Evolutionary conservation across 371 early-diverging fungal genomes (phyloP), one percentile per base, ranked within the genome.

Genomic region (Lichtheimia hyalospora): DNA sequence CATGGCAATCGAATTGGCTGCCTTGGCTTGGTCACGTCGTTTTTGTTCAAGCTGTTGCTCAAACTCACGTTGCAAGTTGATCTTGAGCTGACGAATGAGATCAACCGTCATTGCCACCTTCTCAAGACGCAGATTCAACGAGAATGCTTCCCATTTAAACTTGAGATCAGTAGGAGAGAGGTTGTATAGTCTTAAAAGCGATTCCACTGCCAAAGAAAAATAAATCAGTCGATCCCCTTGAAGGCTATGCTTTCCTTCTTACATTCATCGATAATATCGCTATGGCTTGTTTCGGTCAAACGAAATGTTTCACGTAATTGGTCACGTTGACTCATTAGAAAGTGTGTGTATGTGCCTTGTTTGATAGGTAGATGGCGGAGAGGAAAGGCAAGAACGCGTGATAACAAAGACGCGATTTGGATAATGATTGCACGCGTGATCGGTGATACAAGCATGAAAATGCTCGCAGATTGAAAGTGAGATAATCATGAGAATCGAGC

Each of bases 141-240:
- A 66, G 61, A 71, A 76, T 1, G 79, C 76, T 58, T 82, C 77
- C 83, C 80, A 82, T 67, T 80, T 82, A 52, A 66, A 66, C 49
- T 60, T 60, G 15, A 82, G 56, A 24, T 67, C 65, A 44, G 75
- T 57, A 13, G 77, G 60, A 24, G 71, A 62, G 14, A 82, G 42
- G 24, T 60, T 54, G 54, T 74, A 82, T 10, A 74, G 25, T 21
- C 64, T 63, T 51, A 80, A 76, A 13, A 79, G 50, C 13, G 73
- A 66, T 49, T 27, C 57, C 68, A 68, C 63, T 68, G 20, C 12
- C 10, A 16, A 16, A 54, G 8, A 23, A 14, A 34, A 10, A 53
- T 14, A 15, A 28, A 14, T 12, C 50, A 50, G 14, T 16, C 24
- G 23, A 50, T 21, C 21, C 2, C 27, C 15, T n/a, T 6, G 15